Percentiles rank a stretch among this genome's conserved stretches.
Evolutionary conservation across 2,329 filamentous ascomycete species (phyloP).

Genomic region (Colletotrichum abscissum): DNA sequence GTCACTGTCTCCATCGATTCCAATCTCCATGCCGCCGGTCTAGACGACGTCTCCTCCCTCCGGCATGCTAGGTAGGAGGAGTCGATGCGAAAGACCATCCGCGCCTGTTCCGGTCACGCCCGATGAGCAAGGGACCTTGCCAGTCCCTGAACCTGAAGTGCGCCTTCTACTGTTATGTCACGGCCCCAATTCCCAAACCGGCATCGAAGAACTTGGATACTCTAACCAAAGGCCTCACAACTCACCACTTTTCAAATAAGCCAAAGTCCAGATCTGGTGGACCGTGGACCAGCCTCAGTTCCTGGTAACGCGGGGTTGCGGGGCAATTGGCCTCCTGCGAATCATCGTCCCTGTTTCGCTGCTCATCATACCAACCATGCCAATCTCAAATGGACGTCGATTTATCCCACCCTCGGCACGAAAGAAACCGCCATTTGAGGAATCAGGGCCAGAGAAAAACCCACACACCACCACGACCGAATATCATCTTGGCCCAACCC

Average conservation of each 20-base stretch:
- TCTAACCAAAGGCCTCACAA: not conserved
- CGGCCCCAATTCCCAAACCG: not conserved
- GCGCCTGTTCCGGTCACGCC: conserved; percentile 5
- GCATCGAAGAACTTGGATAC: not conserved
- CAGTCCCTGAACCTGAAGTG: not conserved
- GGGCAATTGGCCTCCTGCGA: conserved; percentile 31
- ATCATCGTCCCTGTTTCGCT: conserved; percentile 31
- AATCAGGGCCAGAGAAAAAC: conserved; percentile 8
- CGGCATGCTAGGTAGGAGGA: conserved; percentile 13
- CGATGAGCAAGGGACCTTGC: conserved; percentile 8
- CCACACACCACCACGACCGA: not conserved
- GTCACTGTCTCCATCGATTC: not conserved
- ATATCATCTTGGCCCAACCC: conserved; percentile 3
- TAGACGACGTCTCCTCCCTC: conserved; percentile 1
- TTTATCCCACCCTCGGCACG: conserved; percentile 1
- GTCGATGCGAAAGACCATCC: not conserved
- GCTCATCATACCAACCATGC: conserved; percentile 11
- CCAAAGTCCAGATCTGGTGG: conserved; percentile 29
- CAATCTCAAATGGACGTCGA: conserved; percentile 6
- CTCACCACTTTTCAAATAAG: conserved; percentile 8
- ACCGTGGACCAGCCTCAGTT: conserved; percentile 26
- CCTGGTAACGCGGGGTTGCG: conserved; percentile 36
- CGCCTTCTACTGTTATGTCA: not conserved
- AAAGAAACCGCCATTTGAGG: not conserved
- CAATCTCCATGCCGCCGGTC: conserved; percentile 17